Base-by-base conservation (phyloP, 2,329 filamentous ascomycete species). In the Diaporthe ilicicola region DNA sequence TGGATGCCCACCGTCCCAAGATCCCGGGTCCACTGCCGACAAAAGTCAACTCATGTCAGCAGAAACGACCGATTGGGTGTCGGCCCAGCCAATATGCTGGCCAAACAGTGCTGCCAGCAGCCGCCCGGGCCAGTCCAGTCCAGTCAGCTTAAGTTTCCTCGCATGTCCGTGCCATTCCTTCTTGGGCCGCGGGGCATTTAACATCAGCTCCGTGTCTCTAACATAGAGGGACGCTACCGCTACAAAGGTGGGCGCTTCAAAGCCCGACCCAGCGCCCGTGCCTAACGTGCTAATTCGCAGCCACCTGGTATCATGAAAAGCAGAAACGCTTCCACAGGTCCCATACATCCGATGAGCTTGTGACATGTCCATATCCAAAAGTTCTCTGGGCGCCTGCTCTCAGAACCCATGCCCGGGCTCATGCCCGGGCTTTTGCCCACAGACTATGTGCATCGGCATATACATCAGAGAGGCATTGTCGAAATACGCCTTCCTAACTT, bases 371-470 rank as follows among this genome's bases (percentile, higher is more conserved):
- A 54, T 22, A 24, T 22, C 24, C 48, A 32, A n/a, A 19, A 24
- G 42, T 24, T 24, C 27, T 19, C 32, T 15, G 17, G 9, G 44
- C 7, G 42, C 37, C 27, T 17, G 55, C 42, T 19, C 4, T 68
- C 59, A 73, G 29, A 39, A 17, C 22, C 66, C 66, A 22, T 59
- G 42, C 46, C 67, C 69, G 42, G 87, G 85, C 76, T 85, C 66
- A 22, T 59, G 42, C 46, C 67, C 69, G 42, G 87, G 85, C 76
- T 85, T 88, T 77, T 89, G 87, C 19, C 83, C 87, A 74, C 86
- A 88, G 15, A 88, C 80, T 65, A 89, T 82, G 75, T 88, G 84
- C 74, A 88, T 80, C 10, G 86, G 87, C 87, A 89, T 89, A 73
- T 87, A 88, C 81, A 83, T 80, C 74, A 85, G 82, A 74, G 69